Base-by-base conservation (phyloP, 371 early-diverging fungal species). In the Coelomomyces lativittatus region DNA sequence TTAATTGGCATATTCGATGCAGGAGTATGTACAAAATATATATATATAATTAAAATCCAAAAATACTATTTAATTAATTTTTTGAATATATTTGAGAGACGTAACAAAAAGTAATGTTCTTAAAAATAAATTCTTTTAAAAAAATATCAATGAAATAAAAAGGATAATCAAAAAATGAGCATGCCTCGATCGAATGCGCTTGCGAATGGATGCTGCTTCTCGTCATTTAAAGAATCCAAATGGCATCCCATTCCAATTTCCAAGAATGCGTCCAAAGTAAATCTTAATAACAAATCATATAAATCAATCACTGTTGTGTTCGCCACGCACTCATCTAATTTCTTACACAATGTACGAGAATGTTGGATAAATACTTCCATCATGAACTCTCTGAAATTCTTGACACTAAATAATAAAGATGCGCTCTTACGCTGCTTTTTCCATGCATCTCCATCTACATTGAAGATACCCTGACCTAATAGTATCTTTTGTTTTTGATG, bases 391-490 rank as follows among this genome's bases (percentile, higher is more conserved):
- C 80, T 67, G 45, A 81, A 82, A 53, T 81, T 82, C 54, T 66
- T 74, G 47, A 75, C 80, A 30, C 67, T 77, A 51, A 84, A 85
- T 15, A 84, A 75, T 32, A 67, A 64, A 39, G 73, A 63, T 14
- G 80, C 77, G 0, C 72, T 63, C 59, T 82, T 84, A 28, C 83
- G 59, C 47, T 81, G 80, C 40, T 60, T 64, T 47, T 58, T 67
- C 83, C 82, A 81, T 0, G 59, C 28, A 27, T 72, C 63, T 9
- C 83, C 82, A 52, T 81, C 79, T 2, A 66, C 62, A 53, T 68
- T 70, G 55, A 84, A 83, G 49, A 84, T 84, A 37, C 83, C 84
- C 47, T 81, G 56, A 3, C 83, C 83, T 14, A 83, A 59, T 4
- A 81, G 43, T 15, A 76, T 68, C 5, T 46, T 27, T 35, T 62